phyloP scores from a whole-genome alignment of 352 stramenopile genomes.

The Discostella stelligera region DNA sequence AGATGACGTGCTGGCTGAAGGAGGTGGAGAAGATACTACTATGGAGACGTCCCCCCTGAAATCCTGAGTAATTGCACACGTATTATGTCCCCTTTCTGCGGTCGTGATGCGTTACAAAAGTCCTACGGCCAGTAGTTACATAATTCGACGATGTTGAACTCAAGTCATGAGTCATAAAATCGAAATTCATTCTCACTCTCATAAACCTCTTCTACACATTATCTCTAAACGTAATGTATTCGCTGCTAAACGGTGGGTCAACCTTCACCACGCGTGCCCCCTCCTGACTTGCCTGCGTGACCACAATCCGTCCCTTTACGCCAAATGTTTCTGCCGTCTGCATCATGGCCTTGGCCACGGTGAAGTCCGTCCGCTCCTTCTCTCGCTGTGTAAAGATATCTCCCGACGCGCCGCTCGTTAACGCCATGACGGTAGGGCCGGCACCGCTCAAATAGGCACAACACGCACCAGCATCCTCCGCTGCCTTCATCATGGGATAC shows the following conservation, averaged over 20 bases:
- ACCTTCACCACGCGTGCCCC: slow-evolving; percentile 94
- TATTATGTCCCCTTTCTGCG: not conserved
- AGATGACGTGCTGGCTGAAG: slow-evolving; percentile 21
- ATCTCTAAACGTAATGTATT: slow-evolving; percentile 82
- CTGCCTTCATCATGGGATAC: slow-evolving; percentile 93
- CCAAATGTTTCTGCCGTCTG: slow-evolving; percentile 87
- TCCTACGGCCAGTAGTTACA: too few species aligned
- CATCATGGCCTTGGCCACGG: slow-evolving; percentile 96
- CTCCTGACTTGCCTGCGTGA: slow-evolving; percentile 94
- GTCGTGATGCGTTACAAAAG: too few species aligned
- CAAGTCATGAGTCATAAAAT: too few species aligned
- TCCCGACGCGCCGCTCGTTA: slow-evolving; percentile 94
- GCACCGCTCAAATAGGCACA: slow-evolving; percentile 96
- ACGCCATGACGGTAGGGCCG: slow-evolving; percentile 96
- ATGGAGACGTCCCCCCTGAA: slow-evolving; percentile 41
- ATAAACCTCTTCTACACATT: slow-evolving; percentile 70
- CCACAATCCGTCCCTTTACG: slow-evolving; percentile 94
- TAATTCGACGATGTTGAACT: too few species aligned
- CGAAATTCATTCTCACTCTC: not conserved
- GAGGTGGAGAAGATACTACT: not conserved
- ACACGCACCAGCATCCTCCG: slow-evolving; percentile 90
- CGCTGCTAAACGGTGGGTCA: slow-evolving; percentile 88
- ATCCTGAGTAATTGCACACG: too few species aligned
- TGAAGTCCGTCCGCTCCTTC: slow-evolving; percentile 85
- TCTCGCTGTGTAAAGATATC: slow-evolving; percentile 98